Base-by-base conservation (phyloP, 345 rosid species). In the Eucalyptus decipiens region DNA sequence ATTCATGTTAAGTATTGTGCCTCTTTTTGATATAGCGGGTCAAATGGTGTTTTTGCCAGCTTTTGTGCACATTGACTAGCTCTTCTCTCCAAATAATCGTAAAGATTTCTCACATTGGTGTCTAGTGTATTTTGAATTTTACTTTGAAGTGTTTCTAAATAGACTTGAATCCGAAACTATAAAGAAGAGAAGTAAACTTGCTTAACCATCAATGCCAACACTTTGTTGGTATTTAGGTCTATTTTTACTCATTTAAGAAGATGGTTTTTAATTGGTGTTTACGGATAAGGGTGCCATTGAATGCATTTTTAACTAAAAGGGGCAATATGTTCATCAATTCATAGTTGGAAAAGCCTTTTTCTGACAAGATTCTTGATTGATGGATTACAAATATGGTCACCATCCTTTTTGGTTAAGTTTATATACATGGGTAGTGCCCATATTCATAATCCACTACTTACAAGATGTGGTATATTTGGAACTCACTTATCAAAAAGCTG, bases 61-160 rank as follows among this genome's bases (percentile, higher is more conserved):
- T 69, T 69, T 69, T 37, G 15, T 5, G 3, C 30, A 21, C 28
- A 40, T 76, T 1, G 1, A 23, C 3, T 76, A 6, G 24, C 37
- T 40, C 6, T 3, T 7, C 80, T 69, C 42, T 34, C 11, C 4
- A 5, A 21, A 72, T 11, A 3, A 34, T 34, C 3, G 1, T 72
- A 34, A 72, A 34, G 43, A 3, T 8, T 72, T 18, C 43, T 34
- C 26, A 72, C 5, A 34, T 72, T 11, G 2, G 14, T 11, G 13
- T 11, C 0, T 72, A 11, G 4, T 19, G 14, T 21, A 18, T 34
- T 69, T 0, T 1, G 3, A 4, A 69, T 34, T 69, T 34, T 9
- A 69, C 7, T 34, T 32, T 0, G 7, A 7, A 8, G 4, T 69
- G 42, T 69, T 69, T 21, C 13, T 3, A 34, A 9, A 10, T 9